Evolutionary conservation across 371 early-diverging fungal genomes (phyloP).

Genomic region (Mortierella sp.): DNA sequence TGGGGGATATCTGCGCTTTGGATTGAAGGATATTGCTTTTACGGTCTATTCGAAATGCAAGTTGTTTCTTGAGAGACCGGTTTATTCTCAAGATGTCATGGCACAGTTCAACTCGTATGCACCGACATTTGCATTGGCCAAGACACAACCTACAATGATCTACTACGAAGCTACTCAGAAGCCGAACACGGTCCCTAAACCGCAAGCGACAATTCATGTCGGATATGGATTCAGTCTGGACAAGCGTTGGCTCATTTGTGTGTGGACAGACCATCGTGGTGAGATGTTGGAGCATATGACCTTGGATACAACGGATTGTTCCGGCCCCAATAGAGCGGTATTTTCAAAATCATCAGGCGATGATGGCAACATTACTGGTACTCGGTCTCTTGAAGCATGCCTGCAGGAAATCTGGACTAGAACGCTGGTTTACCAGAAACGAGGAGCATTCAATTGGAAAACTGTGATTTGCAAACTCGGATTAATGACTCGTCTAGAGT

Average conservation of each 20-base stretch:
- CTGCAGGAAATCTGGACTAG: conserved; percentile 44
- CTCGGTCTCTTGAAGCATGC: conserved; percentile 6
- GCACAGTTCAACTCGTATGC: conserved; percentile 58
- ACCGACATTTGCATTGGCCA: conserved; percentile 65
- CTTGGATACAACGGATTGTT: conserved; percentile 21
- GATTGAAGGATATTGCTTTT: conserved; percentile 70
- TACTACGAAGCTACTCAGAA: conserved; percentile 53
- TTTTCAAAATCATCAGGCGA: not conserved
- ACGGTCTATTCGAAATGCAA: conserved; percentile 69
- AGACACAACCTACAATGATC: conserved; percentile 55
- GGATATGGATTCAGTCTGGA: conserved; percentile 69
- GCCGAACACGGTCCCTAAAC: conserved; percentile 45
- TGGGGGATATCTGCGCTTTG: conserved; percentile 66
- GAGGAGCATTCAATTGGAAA: conserved; percentile 47
- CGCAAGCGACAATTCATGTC: conserved; percentile 58
- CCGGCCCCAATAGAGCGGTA: not conserved
- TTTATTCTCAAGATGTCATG: conserved; percentile 34
- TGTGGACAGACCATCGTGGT: conserved; percentile 71
- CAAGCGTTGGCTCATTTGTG: conserved; percentile 63
- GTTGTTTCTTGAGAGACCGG: conserved; percentile 52
- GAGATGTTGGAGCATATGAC: conserved; percentile 61
- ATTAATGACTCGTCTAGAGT: conserved; percentile 27
- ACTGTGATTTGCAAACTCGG: conserved; percentile 47
- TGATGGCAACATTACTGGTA: not conserved
- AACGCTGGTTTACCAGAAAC: conserved; percentile 42